phyloP scores from a whole-genome alignment of 306 rosid genomes.

The Potentilla sterilis region DNA sequence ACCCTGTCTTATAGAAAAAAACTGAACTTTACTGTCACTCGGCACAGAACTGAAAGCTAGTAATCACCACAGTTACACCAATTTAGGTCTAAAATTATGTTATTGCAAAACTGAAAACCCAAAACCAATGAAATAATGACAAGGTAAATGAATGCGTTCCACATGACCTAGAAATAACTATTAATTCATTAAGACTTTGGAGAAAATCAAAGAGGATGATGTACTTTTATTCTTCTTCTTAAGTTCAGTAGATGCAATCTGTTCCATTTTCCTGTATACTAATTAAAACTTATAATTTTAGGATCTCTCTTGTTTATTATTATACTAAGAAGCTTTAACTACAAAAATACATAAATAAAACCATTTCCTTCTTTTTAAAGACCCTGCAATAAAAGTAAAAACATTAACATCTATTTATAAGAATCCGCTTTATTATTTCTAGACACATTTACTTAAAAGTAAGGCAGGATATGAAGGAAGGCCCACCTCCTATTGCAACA shows the following conservation, averaged over 20 bases:
- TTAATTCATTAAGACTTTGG: background rate
- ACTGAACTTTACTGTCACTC: background rate
- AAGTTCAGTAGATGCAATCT: background rate
- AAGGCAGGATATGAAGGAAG: slow-evolving; percentile 25
- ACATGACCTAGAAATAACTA: background rate
- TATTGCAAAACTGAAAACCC: background rate
- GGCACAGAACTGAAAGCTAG: background rate
- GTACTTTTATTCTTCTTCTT: background rate
- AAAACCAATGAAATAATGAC: background rate
- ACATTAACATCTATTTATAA: background rate
- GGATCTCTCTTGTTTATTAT: background rate
- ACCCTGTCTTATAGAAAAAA: background rate
- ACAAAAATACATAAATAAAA: too few relatives aligned
- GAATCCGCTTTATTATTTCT: slow-evolving; percentile 11
- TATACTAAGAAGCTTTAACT: background rate
- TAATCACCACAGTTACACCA: background rate
- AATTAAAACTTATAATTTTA: background rate
- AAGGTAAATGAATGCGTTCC: background rate
- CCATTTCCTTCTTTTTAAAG: background rate
- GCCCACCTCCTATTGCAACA: slow-evolving; percentile 83
- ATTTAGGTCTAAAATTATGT: background rate
- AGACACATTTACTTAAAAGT: slow-evolving; percentile 21
- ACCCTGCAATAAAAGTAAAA: background rate
- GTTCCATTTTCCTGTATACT: background rate
- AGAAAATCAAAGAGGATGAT: background rate